These are phyloP conservation scores for Nothophytophthora sp. DNA, from an alignment of 352 stramenopile species.

Conservation along the genomic window DNA sequence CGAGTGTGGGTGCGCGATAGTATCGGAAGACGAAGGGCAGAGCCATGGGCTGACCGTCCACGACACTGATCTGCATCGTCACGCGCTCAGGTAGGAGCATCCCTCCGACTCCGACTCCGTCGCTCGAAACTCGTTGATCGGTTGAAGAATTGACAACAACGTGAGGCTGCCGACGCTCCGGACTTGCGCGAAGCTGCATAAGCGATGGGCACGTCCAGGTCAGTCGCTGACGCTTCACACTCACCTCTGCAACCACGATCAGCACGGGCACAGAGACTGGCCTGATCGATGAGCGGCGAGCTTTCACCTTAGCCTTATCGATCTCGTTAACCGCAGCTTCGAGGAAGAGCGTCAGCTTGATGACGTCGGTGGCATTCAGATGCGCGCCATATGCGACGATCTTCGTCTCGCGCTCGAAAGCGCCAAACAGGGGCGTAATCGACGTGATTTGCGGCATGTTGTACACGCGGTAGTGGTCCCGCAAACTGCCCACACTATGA, in stretches of 20 bases:
- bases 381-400: slow-evolving; percentile 43
- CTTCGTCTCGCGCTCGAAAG: slow-evolving; percentile 46
- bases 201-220: slow-evolving; percentile 57
- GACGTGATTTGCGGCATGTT: slow-evolving; percentile 59
- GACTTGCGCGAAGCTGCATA: slow-evolving; percentile 8
- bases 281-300: slow-evolving; percentile 3
- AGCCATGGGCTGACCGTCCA: slow-evolving; percentile 45
- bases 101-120: slow-evolving; percentile 1
- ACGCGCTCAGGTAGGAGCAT: slow-evolving; percentile 54
- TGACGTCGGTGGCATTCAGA: slow-evolving; percentile 32
- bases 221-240: slow-evolving; percentile 45
- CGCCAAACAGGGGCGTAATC: slow-evolving; percentile 45
- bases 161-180: too few relatives aligned
- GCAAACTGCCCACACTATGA: slow-evolving; percentile 44
- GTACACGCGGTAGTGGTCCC: slow-evolving; percentile 56
- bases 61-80: slow-evolving; percentile 56
- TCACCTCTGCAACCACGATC: slow-evolving; percentile 34
- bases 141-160: slow-evolving; percentile 7
- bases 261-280: slow-evolving; percentile 13
- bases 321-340: slow-evolving; percentile 14
- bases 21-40: slow-evolving; percentile 62
- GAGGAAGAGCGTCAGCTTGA: slow-evolving; percentile 51
- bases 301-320: slow-evolving; percentile 5
- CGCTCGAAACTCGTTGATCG: slow-evolving; percentile 3
- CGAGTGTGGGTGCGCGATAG: slow-evolving; percentile 48